A percentile compares a stretch with the other conserved stretches of the same genome.
Evolutionary conservation across 352 stramenopile species (phyloP).

Genomic region (Pythium biforme): DNA sequence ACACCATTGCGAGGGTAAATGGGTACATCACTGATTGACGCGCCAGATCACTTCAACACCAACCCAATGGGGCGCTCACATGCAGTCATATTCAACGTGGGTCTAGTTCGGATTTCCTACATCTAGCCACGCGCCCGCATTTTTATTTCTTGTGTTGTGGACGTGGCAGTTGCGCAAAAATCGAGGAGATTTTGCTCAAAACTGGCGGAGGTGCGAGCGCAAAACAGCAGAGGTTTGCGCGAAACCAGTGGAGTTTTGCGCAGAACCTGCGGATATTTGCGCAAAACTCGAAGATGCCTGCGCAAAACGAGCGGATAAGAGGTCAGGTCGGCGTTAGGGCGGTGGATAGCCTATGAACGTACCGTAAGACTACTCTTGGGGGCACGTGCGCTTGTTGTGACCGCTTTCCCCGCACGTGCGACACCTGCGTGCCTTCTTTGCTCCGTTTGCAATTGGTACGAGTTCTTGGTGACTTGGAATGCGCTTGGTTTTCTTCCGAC

Average conservation of each 20-base stretch:
- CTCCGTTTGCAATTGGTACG: neutral
- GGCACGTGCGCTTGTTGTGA: neutral
- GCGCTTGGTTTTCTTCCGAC: neutral
- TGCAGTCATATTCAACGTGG: too few relatives aligned
- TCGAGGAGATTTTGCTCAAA: conserved; percentile 3
- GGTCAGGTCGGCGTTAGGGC: too few relatives aligned
- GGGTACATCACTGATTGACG: too few relatives aligned
- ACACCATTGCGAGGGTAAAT: too few relatives aligned
- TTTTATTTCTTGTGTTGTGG: too few relatives aligned
- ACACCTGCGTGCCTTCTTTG: neutral
- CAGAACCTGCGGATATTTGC: neutral
- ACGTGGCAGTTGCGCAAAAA: neutral
- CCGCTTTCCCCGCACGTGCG: neutral
- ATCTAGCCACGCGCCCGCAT: too few relatives aligned
- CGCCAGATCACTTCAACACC: too few relatives aligned
- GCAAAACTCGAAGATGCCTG: neutral
- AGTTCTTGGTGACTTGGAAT: neutral
- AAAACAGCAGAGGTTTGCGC: too few relatives aligned
- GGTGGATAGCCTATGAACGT: neutral
- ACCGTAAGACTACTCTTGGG: neutral
- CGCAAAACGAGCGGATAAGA: neutral
- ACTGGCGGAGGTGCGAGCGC: neutral
- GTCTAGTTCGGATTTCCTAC: conserved; percentile 1
- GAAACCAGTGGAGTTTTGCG: neutral
- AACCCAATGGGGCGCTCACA: too few relatives aligned